A percentile compares a stretch with the other conserved stretches of the same genome.
phyloP scores from a whole-genome alignment of 257 asterid genomes.

The Fraxinus excelsior region DNA sequence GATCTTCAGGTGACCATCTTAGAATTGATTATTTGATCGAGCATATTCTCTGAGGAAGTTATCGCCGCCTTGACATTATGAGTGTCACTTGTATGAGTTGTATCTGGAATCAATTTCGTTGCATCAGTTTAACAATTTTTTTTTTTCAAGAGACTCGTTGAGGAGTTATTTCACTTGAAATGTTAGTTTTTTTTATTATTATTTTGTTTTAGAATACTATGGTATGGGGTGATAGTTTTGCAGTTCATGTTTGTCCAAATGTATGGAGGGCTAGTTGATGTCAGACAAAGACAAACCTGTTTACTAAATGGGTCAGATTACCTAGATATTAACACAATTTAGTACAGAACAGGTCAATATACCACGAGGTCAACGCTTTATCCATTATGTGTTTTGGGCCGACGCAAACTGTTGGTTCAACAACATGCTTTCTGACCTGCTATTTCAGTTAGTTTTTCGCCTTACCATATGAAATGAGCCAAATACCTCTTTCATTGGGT shows the following conservation, averaged over 20 bases:
- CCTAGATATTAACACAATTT: not conserved
- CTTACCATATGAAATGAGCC: not conserved
- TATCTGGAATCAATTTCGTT: slow-evolving; percentile 21
- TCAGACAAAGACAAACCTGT: not conserved
- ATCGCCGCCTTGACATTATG: slow-evolving; percentile 20
- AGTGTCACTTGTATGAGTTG: slow-evolving; percentile 17
- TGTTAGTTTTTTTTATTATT: slow-evolving; percentile 8
- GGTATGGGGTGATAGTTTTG: slow-evolving; percentile 1
- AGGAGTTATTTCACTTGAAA: slow-evolving; percentile 13
- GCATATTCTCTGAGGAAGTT: slow-evolving; percentile 14
- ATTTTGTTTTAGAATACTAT: slow-evolving; percentile 5
- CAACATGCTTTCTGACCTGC: not conserved
- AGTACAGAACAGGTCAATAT: not conserved
- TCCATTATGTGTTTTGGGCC: not conserved
- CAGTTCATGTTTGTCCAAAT: slow-evolving; percentile 3
- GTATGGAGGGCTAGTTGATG: not conserved
- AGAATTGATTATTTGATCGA: slow-evolving; percentile 20
- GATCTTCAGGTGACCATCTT: slow-evolving; percentile 85
- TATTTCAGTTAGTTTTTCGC: not conserved
- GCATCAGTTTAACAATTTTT: slow-evolving; percentile 9
- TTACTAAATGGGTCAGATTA: not conserved
- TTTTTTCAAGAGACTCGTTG: slow-evolving; percentile 1
- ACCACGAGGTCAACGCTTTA: not conserved
- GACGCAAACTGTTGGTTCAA: not conserved
- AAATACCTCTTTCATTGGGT: not conserved